Evolutionary conservation across 805 yeast species (phyloP).

Genomic region (Candida odintsovae): DNA sequence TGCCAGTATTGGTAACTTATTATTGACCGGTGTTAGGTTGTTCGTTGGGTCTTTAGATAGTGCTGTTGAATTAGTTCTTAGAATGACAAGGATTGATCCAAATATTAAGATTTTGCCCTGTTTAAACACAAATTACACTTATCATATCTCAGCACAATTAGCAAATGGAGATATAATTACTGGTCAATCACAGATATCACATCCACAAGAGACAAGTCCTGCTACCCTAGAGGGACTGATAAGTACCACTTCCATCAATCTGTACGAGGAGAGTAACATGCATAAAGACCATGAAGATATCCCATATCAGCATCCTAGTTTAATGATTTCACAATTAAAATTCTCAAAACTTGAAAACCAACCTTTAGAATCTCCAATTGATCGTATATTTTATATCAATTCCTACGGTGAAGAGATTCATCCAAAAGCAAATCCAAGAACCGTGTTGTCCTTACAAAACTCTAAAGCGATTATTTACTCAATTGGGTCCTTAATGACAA

Average conservation of each 20-base stretch:
- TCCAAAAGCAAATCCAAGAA: constrained; percentile 66
- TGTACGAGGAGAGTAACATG: constrained; percentile 8
- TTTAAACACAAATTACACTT: constrained; percentile 76
- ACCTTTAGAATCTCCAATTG: constrained; percentile 71
- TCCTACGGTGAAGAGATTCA: constrained; percentile 84
- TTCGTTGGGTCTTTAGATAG: constrained; percentile 82
- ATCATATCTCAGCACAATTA: constrained; percentile 76
- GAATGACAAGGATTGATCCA: constrained; percentile 55
- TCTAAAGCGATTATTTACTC: constrained; percentile 64
- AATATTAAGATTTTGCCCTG: constrained; percentile 66
- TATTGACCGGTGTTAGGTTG: constrained; percentile 74
- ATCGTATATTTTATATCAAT: constrained; percentile 70
- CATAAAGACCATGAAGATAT: constrained; percentile 42
- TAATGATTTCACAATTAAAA: constrained; percentile 67
- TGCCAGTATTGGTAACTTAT: constrained; percentile 82
- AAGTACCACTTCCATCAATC: constrained; percentile 14
- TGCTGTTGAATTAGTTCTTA: constrained; percentile 68
- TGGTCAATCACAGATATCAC: constrained; percentile 93
- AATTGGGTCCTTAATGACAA: constrained; percentile 86
- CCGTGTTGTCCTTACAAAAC: constrained; percentile 40
- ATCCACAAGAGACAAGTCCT: constrained; percentile 45
- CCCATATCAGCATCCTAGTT: constrained; percentile 72
- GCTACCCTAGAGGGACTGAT: constrained; percentile 2
- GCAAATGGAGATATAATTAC: constrained; percentile 67
- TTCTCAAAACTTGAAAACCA: constrained; percentile 53